Evolutionary conservation across 1,284 basidiomycete species (phyloP).

Genomic region (Ceratobasidium sp.): DNA sequence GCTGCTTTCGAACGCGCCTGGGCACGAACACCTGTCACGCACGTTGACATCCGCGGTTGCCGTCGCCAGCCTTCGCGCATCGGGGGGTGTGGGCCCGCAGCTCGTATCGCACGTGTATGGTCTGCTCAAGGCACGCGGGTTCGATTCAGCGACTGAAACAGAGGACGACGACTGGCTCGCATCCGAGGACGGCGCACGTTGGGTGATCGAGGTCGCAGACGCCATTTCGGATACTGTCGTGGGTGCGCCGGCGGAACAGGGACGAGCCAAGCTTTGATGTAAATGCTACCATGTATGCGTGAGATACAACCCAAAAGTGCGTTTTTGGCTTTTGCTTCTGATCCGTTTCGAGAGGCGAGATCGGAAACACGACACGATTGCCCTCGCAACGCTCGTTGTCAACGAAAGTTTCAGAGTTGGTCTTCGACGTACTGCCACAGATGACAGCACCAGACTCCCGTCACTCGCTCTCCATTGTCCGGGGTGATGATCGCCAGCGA

Average conservation of each 20-base stretch:
- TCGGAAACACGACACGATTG: conserved; percentile 62
- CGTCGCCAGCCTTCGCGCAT: conserved; percentile 90
- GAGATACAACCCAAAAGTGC: conserved; percentile 56
- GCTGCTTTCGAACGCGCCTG: conserved; percentile 82
- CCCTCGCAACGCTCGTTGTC: conserved; percentile 42
- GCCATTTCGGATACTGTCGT: conserved; percentile 77
- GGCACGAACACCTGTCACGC: conserved; percentile 69
- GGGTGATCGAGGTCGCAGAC: conserved; percentile 92
- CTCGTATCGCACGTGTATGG: conserved; percentile 94
- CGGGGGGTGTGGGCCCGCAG: conserved; percentile 91
- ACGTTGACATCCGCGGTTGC: conserved; percentile 90
- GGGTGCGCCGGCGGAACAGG: conserved; percentile 19
- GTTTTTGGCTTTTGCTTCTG: conserved; percentile 40
- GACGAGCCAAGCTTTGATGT: conserved; percentile 28
- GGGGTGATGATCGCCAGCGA: conserved; percentile 41
- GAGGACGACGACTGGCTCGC: conserved; percentile 82
- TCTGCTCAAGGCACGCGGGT: conserved; percentile 82
- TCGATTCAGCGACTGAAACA: conserved; percentile 65
- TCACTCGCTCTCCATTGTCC: conserved; percentile 37
- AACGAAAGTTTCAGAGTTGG: conserved; percentile 42
- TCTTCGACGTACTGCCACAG: conserved; percentile 48
- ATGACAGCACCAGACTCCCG: conserved; percentile 48
- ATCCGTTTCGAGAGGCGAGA: conserved; percentile 64
- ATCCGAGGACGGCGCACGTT: conserved; percentile 90
- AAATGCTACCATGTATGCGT: conserved; percentile 58